These are phyloP conservation scores for Flammula alnicola DNA, from an alignment of 1,284 basidiomycete species.

Conservation along the genomic window DNA sequence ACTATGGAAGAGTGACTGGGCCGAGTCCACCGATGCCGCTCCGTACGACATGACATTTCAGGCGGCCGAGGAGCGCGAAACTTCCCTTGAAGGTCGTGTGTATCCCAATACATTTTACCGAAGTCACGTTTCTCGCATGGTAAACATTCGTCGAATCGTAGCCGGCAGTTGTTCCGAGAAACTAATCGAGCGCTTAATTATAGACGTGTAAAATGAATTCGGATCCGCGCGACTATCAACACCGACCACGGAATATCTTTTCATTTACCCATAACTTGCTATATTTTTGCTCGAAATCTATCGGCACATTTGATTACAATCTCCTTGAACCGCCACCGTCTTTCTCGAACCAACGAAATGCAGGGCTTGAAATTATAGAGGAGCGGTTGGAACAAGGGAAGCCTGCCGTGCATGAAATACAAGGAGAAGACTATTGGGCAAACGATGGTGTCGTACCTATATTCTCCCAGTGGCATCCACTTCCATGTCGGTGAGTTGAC, in stretches of 20 bases:
- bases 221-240: slow-evolving; percentile 1
- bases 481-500: slow-evolving; percentile 43
- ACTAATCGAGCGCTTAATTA: slow-evolving; percentile 1
- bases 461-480: slow-evolving; percentile 60
- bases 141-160: slow-evolving; percentile 22
- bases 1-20: slow-evolving; percentile 55
- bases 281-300: slow-evolving; percentile 11
- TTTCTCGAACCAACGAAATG: slow-evolving; percentile 16
- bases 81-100: slow-evolving; percentile 39
- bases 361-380: slow-evolving; percentile 23
- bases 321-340: slow-evolving; percentile 40
- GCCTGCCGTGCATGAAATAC: too few species aligned
- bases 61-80: slow-evolving; percentile 49
- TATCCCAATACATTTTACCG: slow-evolving; percentile 47
- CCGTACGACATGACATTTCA: slow-evolving; percentile 55
- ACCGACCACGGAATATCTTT: slow-evolving; percentile 2
- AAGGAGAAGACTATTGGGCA: slow-evolving; percentile 33
- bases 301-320: slow-evolving; percentile 42
- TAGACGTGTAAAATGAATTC: slow-evolving; percentile 11
- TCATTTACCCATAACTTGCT: slow-evolving; percentile 14
- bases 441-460: slow-evolving; percentile 58
- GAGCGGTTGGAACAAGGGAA: neutral
- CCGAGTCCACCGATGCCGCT: slow-evolving; percentile 48
- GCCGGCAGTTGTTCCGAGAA: neutral
- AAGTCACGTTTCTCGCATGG: slow-evolving; percentile 47